Conservation (phyloP, 345 rosid genomes). For the Leavenworthia alabamica region DNA sequence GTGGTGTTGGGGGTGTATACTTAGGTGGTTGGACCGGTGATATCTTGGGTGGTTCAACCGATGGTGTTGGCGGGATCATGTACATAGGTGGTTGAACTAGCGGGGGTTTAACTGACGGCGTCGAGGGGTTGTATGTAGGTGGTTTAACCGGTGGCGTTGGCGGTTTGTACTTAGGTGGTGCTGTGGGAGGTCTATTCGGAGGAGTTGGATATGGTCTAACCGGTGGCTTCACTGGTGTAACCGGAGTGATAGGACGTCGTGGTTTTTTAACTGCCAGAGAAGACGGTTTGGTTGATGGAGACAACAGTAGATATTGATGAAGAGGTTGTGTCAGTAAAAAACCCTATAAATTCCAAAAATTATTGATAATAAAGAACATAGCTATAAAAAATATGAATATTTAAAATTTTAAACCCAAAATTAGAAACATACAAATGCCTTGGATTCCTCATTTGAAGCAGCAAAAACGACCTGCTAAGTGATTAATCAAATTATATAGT, state of each 20-base stretch:
- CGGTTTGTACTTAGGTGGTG: not conserved
- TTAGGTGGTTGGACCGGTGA: not conserved
- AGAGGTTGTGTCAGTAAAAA: slow-evolving; percentile 21
- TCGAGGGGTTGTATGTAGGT: slow-evolving; percentile 1
- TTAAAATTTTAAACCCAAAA: not conserved
- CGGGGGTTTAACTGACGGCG: slow-evolving; percentile 9
- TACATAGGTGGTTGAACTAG: not conserved
- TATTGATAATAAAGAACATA: not conserved
- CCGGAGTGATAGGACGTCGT: slow-evolving; percentile 22
- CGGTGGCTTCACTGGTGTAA: slow-evolving; percentile 20
- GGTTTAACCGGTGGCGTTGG: not conserved
- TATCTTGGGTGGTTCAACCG: slow-evolving; percentile 1
- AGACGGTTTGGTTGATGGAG: too few relatives aligned
- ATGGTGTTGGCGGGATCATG: not conserved
- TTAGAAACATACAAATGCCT: slow-evolving; percentile 8
- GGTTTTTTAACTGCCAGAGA: slow-evolving; percentile 15
- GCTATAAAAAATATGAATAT: not conserved
- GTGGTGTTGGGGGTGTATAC: slow-evolving; percentile 6
- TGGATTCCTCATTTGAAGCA: slow-evolving; percentile 18
- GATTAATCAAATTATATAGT: slow-evolving; percentile 13
- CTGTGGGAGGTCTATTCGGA: slow-evolving; percentile 4
- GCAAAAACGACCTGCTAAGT: slow-evolving; percentile 13
- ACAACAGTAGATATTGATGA: too few relatives aligned
- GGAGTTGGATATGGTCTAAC: too few relatives aligned
- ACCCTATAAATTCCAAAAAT: slow-evolving; percentile 2